Evolutionary conservation across 1,139 yeast species (phyloP), one percentile per base, ranked within the genome.

Genomic region (Candida mesenterica): DNA sequence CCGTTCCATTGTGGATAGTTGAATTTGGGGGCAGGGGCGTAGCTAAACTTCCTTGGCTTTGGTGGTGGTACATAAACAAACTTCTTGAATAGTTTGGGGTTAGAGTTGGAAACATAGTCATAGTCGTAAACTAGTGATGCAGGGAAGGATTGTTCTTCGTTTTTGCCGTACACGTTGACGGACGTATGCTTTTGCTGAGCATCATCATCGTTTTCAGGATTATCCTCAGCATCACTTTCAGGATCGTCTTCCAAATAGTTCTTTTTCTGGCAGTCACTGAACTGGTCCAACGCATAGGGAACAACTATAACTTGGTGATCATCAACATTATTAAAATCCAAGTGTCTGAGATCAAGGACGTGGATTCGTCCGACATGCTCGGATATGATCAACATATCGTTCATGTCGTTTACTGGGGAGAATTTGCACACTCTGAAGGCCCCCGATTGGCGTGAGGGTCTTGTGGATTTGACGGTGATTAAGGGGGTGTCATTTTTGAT

Each of bases 341-440:
- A 74, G 49, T 82, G 77, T 40, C 96, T 72, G 30, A 88, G 70
- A 56, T 89, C 96, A 17, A 89, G 67, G 35, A 88, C 66, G 60
- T 89, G 97, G 3, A 89, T 86, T 37, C 96, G 66, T 1, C 95
- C 95, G 40, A 80, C 85, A 51, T 89, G 96, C 55, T 89, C 97
- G 36, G 86, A 76, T 2, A 89, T 68, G 37, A 85, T 77, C 46
- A 89, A 65, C 41, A 88, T 59, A 57, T 89, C 96, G 49, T 82
- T 89, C 17, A 82, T 68, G 10, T 85, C 83, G 32, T 77, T 71
- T 14, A 36, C 44, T 1, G 50, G 51, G 10, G 90, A 74, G 50
- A 86, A 87, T 75, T 78, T 78, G 53, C 90, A 71, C 40, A 79
- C 75, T 36, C 92, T 58, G 53, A 79, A 78, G 3, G 83, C 82